These are phyloP conservation scores for Crithidia mellificae DNA, from an alignment of 208 protist genomes.

Conservation along the genomic window DNA sequence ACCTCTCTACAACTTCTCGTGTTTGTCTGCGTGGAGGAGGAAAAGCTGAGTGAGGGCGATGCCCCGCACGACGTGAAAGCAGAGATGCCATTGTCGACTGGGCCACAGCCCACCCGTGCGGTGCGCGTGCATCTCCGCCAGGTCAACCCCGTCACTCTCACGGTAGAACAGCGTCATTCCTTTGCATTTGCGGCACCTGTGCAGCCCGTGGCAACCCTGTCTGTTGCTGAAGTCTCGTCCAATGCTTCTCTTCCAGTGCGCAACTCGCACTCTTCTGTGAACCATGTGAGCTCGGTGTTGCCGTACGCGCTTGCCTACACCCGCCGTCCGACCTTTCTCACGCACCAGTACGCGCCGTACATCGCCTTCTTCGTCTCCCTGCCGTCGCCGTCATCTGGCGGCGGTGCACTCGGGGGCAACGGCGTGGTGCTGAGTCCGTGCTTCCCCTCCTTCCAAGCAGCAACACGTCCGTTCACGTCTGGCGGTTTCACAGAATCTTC, in stretches of 20 bases:
- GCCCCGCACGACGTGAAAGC: background rate
- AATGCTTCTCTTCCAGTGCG: background rate
- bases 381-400: slow-evolving; percentile 17
- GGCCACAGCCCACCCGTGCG: slow-evolving; percentile 1
- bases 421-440: slow-evolving; percentile 40
- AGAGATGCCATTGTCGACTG: background rate
- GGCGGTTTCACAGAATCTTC: too few relatives aligned
- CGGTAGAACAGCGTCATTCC: slow-evolving; percentile 46
- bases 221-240: background rate
- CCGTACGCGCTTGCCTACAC: slow-evolving; percentile 39
- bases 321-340: slow-evolving; percentile 50
- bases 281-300: background rate
- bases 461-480: background rate
- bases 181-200: slow-evolving; percentile 41
- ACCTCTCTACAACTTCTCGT: slow-evolving; percentile 36
- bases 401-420: background rate
- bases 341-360: slow-evolving; percentile 58
- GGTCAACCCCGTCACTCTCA: slow-evolving; percentile 54
- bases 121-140: slow-evolving; percentile 52
- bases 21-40: slow-evolving; percentile 40
- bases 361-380: slow-evolving; percentile 58
- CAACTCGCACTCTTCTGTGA: background rate
- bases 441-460: slow-evolving; percentile 17
- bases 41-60: slow-evolving; percentile 4
- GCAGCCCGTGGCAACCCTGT: slow-evolving; percentile 17